Evolutionary conservation across 2,329 filamentous ascomycete genomes (phyloP), one percentile per base, ranked within the genome.

Genomic region (Aquanectria penicillioides): DNA sequence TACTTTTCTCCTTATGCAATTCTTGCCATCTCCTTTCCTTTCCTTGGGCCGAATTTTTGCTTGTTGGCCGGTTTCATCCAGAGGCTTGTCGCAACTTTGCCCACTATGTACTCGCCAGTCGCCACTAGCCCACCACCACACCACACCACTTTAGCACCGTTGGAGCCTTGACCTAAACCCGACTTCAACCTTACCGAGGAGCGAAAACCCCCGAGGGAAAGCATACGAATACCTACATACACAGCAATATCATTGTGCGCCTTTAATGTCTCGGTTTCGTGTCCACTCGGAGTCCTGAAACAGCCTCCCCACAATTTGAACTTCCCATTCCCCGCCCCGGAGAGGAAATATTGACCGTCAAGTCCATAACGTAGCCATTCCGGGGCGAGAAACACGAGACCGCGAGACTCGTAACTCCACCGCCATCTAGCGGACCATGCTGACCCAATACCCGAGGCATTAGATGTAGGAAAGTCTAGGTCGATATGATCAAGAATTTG

Each of bases 241-340:
- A 29, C 17, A 7, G 9, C n/a, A 29, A 50, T n/a, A n/a, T n/a
- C n/a, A 7, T 25, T 10, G n/a, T 22, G 26, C 48, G 36, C 18
- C 22, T 10, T 18, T 44, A 25, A 23, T 51, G 18, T 28, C 48
- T 41, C 49, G 13, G 17, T 29, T 6, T 44, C 13, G 5, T 34
- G 15, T 17, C 23, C 18, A 25, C 23, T 17, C 12, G 17, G 12
- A 29, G 10, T 26, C 17, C 37, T 34, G 31, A 53, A 53, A 53
- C 50, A 37, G 17, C n/a, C 17, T 29, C 50, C 50, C 50, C 50
- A 29, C 50, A 53, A 23, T 31, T n/a, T 25, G 15, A 15, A 31
- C 13, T 8, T 31, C n/a, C 28, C 15, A 7, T 46, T 53, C 50
- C 50, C 50, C 50, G 50, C 50, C 40, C 37, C 23, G 17, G 8